Evolutionary conservation across 805 yeast genomes (phyloP).

Genomic region (Blastobotrys parvus): DNA sequence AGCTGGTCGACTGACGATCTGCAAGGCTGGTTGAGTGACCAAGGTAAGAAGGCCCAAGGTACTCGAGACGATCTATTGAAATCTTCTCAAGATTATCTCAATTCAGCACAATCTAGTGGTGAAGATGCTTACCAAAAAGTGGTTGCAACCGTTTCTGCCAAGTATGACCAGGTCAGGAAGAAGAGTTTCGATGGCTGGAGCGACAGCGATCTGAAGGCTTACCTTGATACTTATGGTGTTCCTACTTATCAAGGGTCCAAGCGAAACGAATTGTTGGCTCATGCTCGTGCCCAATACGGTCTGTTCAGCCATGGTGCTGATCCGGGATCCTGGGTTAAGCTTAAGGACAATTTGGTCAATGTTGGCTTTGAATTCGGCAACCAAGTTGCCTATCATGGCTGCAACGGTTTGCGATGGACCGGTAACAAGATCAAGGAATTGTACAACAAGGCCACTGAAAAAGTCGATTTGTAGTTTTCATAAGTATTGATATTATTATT

Average conservation of each 20-base stretch:
- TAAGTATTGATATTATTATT: too few species aligned
- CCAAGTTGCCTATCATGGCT: neutral
- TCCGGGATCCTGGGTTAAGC: constrained; percentile 1
- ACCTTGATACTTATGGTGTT: constrained; percentile 42
- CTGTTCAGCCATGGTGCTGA: constrained; percentile 7
- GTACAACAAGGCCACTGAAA: neutral
- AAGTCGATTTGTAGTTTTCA: neutral
- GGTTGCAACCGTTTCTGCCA: neutral
- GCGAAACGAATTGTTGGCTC: constrained; percentile 16
- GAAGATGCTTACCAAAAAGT: constrained; percentile 22
- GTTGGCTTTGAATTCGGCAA: neutral
- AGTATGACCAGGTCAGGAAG: constrained; percentile 29
- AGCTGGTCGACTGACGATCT: constrained; percentile 46
- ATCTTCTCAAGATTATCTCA: constrained; percentile 14
- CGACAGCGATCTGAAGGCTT: constrained; percentile 44
- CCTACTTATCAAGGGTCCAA: constrained; percentile 16
- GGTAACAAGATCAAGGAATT: neutral
- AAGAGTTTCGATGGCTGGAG: constrained; percentile 46
- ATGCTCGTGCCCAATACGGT: constrained; percentile 7
- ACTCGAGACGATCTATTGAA: constrained; percentile 35
- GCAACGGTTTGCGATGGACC: neutral
- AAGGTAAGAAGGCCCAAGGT: constrained; percentile 34
- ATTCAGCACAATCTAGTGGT: constrained; percentile 35
- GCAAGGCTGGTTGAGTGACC: constrained; percentile 39
- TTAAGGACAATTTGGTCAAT: constrained; percentile 1